Percentiles rank a stretch among this genome's conserved stretches.
Evolutionary conservation across 2,329 filamentous ascomycete genomes (phyloP).

Genomic region (Pyricularia grisea): DNA sequence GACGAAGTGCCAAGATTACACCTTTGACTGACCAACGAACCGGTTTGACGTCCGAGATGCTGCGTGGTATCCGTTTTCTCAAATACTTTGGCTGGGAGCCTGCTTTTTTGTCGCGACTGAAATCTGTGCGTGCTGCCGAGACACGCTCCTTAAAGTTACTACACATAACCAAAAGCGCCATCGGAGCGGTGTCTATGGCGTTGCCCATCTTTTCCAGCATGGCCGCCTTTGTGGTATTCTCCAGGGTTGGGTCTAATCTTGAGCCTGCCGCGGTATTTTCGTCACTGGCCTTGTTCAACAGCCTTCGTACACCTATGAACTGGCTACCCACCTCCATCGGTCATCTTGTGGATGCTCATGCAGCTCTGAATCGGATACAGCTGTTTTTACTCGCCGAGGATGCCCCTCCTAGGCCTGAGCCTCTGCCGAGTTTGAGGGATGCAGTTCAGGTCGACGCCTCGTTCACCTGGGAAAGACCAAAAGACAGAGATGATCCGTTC

Average conservation of each 20-base stretch:
- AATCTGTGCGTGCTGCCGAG: background rate
- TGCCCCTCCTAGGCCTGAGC: conserved; percentile 11
- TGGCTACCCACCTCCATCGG: conserved; percentile 12
- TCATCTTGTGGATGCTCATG: conserved; percentile 19
- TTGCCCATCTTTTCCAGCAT: conserved; percentile 10
- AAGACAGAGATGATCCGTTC: conserved; percentile 10
- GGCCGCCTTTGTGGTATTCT: conserved; percentile 7
- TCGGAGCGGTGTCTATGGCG: conserved; percentile 12
- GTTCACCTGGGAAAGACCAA: conserved; percentile 12
- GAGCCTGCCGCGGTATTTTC: conserved; percentile 12
- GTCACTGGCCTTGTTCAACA: conserved; percentile 14
- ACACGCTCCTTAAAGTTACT: conserved; percentile 11
- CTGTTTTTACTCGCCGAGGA: conserved; percentile 17
- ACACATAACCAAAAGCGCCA: conserved; percentile 18
- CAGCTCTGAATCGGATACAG: conserved; percentile 20
- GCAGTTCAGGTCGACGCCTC: background rate
- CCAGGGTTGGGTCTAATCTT: conserved; percentile 4
- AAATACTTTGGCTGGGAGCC: conserved; percentile 96
- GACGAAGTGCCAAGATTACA: conserved; percentile 6
- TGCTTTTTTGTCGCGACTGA: conserved; percentile 49
- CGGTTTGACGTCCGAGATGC: conserved; percentile 81
- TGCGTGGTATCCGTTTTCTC: conserved; percentile 92
- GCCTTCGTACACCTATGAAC: conserved; percentile 12
- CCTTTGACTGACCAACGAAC: conserved; percentile 71
- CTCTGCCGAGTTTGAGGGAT: background rate